Evolutionary conservation across 2,329 filamentous ascomycete species (phyloP).

Genomic region (Verticillium nubilum): DNA sequence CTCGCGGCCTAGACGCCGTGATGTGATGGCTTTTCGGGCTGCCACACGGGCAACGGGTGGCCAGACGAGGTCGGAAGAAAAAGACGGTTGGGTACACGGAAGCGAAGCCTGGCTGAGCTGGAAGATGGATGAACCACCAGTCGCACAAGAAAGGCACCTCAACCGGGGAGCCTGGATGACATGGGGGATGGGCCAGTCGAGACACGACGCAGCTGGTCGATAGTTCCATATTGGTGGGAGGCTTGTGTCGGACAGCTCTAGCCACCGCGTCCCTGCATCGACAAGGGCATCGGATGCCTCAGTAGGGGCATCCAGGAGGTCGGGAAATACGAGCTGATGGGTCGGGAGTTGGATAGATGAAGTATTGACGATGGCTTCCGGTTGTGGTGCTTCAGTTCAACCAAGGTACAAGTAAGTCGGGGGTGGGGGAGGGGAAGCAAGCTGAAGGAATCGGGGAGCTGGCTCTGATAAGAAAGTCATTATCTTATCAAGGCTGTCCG

Average conservation of each 20-base stretch:
- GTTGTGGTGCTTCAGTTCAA: no score
- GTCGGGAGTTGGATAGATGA: not conserved
- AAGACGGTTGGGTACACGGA: not conserved
- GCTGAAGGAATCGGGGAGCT: not conserved
- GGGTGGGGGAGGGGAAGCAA: not conserved
- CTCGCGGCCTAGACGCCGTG: not conserved
- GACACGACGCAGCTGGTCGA: not conserved
- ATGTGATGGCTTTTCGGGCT: not conserved
- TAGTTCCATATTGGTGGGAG: not conserved
- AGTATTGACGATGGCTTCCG: not conserved
- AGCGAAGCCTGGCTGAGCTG: not conserved
- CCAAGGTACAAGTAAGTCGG: not conserved
- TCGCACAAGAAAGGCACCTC: not conserved
- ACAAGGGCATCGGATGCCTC: not conserved
- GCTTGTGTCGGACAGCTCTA: not conserved
- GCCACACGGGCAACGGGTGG: not conserved
- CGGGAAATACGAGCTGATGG: not conserved
- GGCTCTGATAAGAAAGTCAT: not conserved
- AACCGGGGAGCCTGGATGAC: not conserved
- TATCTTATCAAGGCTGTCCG: not conserved
- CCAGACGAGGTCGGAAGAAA: not conserved
- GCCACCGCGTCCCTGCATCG: not conserved
- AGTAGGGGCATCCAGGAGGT: not conserved
- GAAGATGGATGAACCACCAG: not conserved
- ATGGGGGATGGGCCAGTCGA: not conserved